A percentile compares a stretch with the other conserved stretches of the same genome.
Conservation (phyloP, 495 filamentous ascomycete species). For the Xylaria flabelliformis region DNA sequence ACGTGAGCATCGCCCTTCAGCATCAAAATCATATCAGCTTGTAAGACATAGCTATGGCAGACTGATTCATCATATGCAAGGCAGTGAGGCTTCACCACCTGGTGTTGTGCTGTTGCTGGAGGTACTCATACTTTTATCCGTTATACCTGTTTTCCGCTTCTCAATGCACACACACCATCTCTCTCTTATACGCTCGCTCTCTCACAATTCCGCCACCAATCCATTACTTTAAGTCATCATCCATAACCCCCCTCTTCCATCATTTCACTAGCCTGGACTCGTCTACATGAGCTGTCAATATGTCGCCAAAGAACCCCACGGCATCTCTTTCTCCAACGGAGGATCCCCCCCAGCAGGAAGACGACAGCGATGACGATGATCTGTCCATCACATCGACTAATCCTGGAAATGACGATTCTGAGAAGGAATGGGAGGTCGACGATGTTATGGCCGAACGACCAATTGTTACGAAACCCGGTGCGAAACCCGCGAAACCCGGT, state of each 20-base stretch:
- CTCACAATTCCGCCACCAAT: background rate
- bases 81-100: background rate
- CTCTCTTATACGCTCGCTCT: constrained; percentile 1
- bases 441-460: constrained; percentile 58
- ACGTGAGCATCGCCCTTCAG: background rate
- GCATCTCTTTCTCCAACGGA: background rate
- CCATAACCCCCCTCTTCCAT: background rate
- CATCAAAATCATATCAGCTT: background rate
- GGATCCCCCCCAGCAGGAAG: constrained; percentile 10
- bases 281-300: background rate
- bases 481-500: constrained; percentile 33
- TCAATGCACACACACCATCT: background rate
- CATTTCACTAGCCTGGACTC: background rate
- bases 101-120: background rate
- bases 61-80: constrained; percentile 1
- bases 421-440: constrained; percentile 56
- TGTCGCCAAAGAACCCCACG: background rate
- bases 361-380: constrained; percentile 55
- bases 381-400: constrained; percentile 69
- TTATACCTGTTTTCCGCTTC: background rate
- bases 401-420: constrained; percentile 50
- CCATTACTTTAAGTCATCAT: background rate
- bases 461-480: constrained; percentile 7
- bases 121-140: background rate
- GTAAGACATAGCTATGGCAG: background rate